Base-by-base conservation (phyloP, 371 early-diverging fungal species). In the Rhizopus sp. region DNA sequence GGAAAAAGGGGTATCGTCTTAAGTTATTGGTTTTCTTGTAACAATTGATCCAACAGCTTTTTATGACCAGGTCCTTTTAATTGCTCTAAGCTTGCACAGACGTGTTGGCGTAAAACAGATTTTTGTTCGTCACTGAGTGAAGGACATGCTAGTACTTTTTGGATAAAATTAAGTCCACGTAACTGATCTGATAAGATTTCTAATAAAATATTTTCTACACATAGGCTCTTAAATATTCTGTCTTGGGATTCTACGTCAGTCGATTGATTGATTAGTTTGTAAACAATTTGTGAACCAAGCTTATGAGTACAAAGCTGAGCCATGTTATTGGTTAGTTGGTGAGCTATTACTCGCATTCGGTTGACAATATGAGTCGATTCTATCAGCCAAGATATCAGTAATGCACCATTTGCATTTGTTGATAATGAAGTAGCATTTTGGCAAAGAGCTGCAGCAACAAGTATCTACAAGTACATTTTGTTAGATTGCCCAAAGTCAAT, bases 311-410 rank as follows among this genome's bases (percentile, higher is more conserved):
- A 92, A 17, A 97, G 72, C 15, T 85, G 81, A 3, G 86, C 72
- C 57, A 96, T 63, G 64, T 93, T 89, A 17, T 87, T 84, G 0
- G 81, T 81, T 31, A 96, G 73, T 41, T 83, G 86, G 37, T 80
- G 81, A 4, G 95, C 94, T 16, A 97, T 33, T 8, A 44, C 35
- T 10, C 56, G 55, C 23, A 64, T 42, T 15, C 68, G 64, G 13
- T 57, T 46, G 29, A 48, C 42, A 31, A 58, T 57, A 33, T 84
- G 85, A 7, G 88, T 76, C 64, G 86, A 92, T 7, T 98, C 99
- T 57, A 96, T 72, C 55, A 98, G 75, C 99, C 99, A 98, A 29
- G 90, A 91, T 33, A 98, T 63, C 62, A 98, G 78, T 55, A 98
- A 72, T 3, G 89, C 83, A 6, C 99, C 97, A 63, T 98, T 97